These are phyloP conservation scores for Salvia hispanica DNA, from an alignment of 257 asterid species.

Conservation along the genomic window DNA sequence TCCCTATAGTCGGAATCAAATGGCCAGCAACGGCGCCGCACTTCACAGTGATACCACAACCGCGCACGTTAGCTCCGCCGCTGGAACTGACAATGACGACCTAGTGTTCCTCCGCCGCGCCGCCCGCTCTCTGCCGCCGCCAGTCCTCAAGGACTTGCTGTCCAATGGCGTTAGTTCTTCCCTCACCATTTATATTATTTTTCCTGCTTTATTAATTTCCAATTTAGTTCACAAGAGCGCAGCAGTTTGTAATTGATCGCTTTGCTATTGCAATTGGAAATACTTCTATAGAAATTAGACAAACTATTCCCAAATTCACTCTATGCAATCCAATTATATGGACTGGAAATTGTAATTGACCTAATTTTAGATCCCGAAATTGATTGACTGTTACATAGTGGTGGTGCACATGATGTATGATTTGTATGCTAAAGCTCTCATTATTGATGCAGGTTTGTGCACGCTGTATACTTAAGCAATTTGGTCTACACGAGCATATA, in stretches of 20 bases:
- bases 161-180: constrained; percentile 57
- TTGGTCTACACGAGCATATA: constrained; percentile 49
- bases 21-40: constrained; percentile 47
- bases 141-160: constrained; percentile 57
- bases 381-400: neutral
- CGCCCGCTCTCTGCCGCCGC: constrained; percentile 53
- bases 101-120: constrained; percentile 46
- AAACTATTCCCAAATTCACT: neutral
- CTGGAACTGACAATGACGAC: constrained; percentile 26
- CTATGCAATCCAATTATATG: neutral
- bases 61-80: constrained; percentile 36
- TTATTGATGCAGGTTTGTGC: constrained; percentile 57
- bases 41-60: constrained; percentile 28
- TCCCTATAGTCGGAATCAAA: constrained; percentile 10
- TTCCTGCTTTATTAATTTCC: constrained; percentile 5
- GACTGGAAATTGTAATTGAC: neutral
- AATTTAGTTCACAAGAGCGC: neutral
- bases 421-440: constrained; percentile 23
- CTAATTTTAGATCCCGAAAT: constrained; percentile 4
- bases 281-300: neutral
- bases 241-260: neutral
- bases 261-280: neutral
- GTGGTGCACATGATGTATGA: neutral
- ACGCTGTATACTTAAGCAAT: constrained; percentile 60
- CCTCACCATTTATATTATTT: constrained; percentile 5